Evolutionary conservation across 2,329 filamentous ascomycete species (phyloP).

Genomic region (Fusarium lateritium): DNA sequence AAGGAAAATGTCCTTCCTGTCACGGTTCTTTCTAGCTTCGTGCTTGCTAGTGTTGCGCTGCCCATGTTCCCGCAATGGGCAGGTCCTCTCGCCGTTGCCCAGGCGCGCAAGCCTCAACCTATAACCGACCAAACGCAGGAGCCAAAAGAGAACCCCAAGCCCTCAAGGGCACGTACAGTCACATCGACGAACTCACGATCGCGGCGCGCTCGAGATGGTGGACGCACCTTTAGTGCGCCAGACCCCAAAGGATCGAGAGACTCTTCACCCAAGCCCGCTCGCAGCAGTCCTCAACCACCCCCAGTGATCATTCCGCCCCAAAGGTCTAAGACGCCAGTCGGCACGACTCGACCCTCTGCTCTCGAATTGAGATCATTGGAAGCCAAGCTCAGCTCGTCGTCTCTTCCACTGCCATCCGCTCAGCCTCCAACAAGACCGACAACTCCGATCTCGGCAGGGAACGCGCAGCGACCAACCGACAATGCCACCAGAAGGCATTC

Average conservation of each 20-base stretch:
- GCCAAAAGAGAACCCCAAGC: conserved; percentile 59
- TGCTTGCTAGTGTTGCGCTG: conserved; percentile 81
- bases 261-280: conserved; percentile 47
- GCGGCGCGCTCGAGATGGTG: conserved; percentile 62
- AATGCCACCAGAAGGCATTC: conserved; percentile 71
- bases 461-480: conserved; percentile 63
- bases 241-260: conserved; percentile 54
- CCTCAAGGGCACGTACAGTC: conserved; percentile 79
- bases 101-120: conserved; percentile 80
- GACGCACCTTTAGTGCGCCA: conserved; percentile 62
- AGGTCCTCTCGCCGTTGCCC: conserved; percentile 84
- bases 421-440: conserved; percentile 66
- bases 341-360: conserved; percentile 62
- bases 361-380: conserved; percentile 70
- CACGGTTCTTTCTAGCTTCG: conserved; percentile 84
- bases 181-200: conserved; percentile 65
- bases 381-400: conserved; percentile 76
- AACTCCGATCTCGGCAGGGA: conserved; percentile 71
- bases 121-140: conserved; percentile 49
- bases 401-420: conserved; percentile 74
- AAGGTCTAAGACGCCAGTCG: conserved; percentile 53
- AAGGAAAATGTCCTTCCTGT: conserved; percentile 86
- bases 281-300: conserved; percentile 41
- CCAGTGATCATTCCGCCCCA: conserved; percentile 41
- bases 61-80: conserved; percentile 84